Evolutionary conservation across 2,329 filamentous ascomycete species (phyloP).

Genomic region (Cryoendolithus antarcticus): DNA sequence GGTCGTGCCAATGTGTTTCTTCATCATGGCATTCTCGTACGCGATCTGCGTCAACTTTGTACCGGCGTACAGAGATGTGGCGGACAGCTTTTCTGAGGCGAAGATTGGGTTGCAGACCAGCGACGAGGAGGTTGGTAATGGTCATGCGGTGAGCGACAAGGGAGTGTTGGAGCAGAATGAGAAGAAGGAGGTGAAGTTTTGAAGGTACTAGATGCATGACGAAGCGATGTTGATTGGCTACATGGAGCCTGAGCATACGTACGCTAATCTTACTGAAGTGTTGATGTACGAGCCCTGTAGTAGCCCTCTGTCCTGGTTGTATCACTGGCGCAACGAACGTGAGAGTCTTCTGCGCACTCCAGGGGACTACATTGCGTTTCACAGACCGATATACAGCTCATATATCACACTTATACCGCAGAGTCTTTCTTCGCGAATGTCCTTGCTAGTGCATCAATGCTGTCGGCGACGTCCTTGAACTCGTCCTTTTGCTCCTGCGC

Average conservation of each 20-base stretch:
- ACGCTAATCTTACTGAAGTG: neutral
- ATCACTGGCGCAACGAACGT: no score
- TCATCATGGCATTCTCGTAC: constrained; percentile 36
- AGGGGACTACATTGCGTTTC: no score
- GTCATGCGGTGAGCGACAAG: no score
- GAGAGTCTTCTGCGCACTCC: no score
- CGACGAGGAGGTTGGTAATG: no score
- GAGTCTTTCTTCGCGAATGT: constrained; percentile 30
- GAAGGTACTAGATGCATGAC: no score
- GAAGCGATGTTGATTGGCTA: no score
- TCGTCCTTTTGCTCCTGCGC: constrained; percentile 30
- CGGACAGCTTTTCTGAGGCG: constrained; percentile 42
- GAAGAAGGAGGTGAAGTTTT: no score
- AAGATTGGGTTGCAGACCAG: constrained; percentile 30
- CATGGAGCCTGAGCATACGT: no score
- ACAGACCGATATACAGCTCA: no score
- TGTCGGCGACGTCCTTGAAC: constrained; percentile 31
- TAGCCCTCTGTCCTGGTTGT: no score
- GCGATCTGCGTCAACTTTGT: constrained; percentile 48
- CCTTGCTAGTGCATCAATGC: constrained; percentile 29
- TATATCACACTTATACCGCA: constrained; percentile 15
- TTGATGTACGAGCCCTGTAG: neutral
- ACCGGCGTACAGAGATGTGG: constrained; percentile 48
- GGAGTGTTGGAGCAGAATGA: no score
- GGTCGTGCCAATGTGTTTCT: constrained; percentile 49